Evolutionary conservation across 2,329 filamentous ascomycete species (phyloP).

Genomic region (Arthrobotrys megalospora): DNA sequence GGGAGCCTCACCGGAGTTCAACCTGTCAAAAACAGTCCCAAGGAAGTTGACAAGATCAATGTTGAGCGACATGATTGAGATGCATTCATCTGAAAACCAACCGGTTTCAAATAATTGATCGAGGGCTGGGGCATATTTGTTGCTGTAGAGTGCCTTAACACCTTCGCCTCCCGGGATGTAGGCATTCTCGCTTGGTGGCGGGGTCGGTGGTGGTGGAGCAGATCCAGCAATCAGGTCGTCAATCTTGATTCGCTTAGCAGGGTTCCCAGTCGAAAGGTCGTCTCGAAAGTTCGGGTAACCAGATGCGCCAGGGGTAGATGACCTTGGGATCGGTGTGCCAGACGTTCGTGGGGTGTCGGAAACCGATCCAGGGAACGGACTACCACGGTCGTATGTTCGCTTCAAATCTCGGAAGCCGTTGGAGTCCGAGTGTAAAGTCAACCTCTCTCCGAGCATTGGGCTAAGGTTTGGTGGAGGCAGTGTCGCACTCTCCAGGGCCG

Average conservation of each 20-base stretch:
- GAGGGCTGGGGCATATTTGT: slow-evolving; percentile 81
- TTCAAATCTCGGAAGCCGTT: slow-evolving; percentile 64
- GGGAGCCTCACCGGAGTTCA: slow-evolving; percentile 63
- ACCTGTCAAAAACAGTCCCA: slow-evolving; percentile 62
- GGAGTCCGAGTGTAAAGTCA: slow-evolving; percentile 61
- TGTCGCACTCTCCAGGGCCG: slow-evolving; percentile 73
- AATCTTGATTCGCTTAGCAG: slow-evolving; percentile 79
- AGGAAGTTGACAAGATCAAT: slow-evolving; percentile 65
- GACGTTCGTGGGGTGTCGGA: slow-evolving; percentile 70
- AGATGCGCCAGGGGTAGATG: slow-evolving; percentile 62
- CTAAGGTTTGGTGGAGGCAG: slow-evolving; percentile 66
- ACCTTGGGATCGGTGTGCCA: slow-evolving; percentile 68
- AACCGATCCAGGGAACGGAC: slow-evolving; percentile 66
- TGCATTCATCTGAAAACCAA: slow-evolving; percentile 79
- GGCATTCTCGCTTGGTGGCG: slow-evolving; percentile 69
- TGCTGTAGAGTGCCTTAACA: slow-evolving; percentile 79
- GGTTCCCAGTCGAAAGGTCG: slow-evolving; percentile 62
- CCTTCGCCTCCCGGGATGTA: slow-evolving; percentile 73
- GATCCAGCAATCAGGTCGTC: slow-evolving; percentile 79
- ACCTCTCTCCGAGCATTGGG: slow-evolving; percentile 61
- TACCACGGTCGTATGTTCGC: slow-evolving; percentile 65
- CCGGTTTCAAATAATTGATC: slow-evolving; percentile 84
- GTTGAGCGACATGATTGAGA: slow-evolving; percentile 70
- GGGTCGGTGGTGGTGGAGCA: slow-evolving; percentile 73
- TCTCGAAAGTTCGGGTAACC: slow-evolving; percentile 62